Evolutionary conservation across 176 grass and related monocot species (phyloP), one percentile per base, ranked within the genome.

Genomic region (Saccharum spontaneum): DNA sequence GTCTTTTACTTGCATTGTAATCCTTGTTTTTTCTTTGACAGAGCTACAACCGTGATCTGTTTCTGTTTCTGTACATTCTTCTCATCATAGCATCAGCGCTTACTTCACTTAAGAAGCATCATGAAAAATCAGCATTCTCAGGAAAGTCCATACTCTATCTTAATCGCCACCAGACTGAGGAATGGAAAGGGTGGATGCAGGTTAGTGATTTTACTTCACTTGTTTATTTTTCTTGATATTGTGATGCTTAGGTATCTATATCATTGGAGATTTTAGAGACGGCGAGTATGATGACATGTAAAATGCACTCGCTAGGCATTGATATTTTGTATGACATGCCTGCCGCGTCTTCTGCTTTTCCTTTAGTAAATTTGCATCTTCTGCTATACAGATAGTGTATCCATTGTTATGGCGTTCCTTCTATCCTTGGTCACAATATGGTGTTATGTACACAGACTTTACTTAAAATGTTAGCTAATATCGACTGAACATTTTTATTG

Each of bases 111-210:
- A 97, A 92, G 77, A 94, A 88, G 77, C 94, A 97, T 84, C 33
- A 68, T 84, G 94, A 97, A 45, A 92, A 90, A 66, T 97, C 91
- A 76, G 70, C 89, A 79, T 90, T 90, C 79, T 85, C 94, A 20
- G 91, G 91, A 4, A 97, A 94, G 70, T 77, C 91, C 63, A 88
- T 90, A 76, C 78, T 97, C 18, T 97, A 88, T 87, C 87, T 97
- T 46, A 97, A 94, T 34, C 91, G 94, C 36, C 90, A 94, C 65
- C 94, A 97, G 86, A 97, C 94, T 11, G 94, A 97, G 62, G 94
- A 97, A 85, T 97, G 94, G 94, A 97, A 40, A 91, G 94, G 94
- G 3, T 97, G 89, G 91, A 97, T 97, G 94, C 94, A 97, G 89
- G 94, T 97, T 84, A 64, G 85, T 90, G 18, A 54, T 50, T 1